These are phyloP conservation scores for Alternaria conjuncta DNA, from an alignment of 2,329 filamentous ascomycete species.

Conservation along the genomic window DNA sequence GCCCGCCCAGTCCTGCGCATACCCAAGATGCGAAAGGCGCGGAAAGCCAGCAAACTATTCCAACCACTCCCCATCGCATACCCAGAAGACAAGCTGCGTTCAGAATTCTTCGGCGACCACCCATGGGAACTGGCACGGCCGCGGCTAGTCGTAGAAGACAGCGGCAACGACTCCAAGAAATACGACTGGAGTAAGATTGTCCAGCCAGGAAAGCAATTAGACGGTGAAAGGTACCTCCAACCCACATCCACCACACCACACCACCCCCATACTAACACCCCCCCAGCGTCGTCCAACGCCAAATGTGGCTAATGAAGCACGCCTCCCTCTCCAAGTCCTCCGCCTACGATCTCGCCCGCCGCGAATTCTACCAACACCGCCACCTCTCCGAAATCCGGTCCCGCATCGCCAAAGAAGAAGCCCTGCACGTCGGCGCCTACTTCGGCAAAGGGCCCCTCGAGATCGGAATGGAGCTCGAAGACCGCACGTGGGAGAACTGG, in stretches of 20 bases:
- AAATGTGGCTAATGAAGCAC: constrained; percentile 76
- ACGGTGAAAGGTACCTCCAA: constrained; percentile 77
- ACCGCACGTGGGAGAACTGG: constrained; percentile 82
- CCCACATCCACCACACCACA: not conserved
- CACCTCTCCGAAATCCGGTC: constrained; percentile 82
- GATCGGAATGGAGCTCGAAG: constrained; percentile 81
- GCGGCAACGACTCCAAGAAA: constrained; percentile 78
- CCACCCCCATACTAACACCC: not conserved
- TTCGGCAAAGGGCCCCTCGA: constrained; percentile 81
- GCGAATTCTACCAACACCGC: constrained; percentile 87
- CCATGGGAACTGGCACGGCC: constrained; percentile 96
- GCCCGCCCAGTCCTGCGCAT: constrained; percentile 62
- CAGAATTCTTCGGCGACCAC: constrained; percentile 88
- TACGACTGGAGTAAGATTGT: constrained; percentile 81
- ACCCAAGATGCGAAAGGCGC: constrained; percentile 48
- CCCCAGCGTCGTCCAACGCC: constrained; percentile 85
- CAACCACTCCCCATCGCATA: constrained; percentile 79
- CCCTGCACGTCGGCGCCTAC: constrained; percentile 81
- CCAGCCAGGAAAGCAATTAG: constrained; percentile 77
- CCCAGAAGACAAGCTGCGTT: constrained; percentile 81
- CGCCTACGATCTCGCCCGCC: constrained; percentile 86
- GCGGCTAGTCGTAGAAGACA: constrained; percentile 80
- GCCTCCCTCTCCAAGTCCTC: constrained; percentile 63
- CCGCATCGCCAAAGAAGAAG: constrained; percentile 87
- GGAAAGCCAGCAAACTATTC: constrained; percentile 77